These are phyloP conservation scores for Coemansia sp. DNA, from an alignment of 192 early-diverging fungal species.

Conservation along the genomic window DNA sequence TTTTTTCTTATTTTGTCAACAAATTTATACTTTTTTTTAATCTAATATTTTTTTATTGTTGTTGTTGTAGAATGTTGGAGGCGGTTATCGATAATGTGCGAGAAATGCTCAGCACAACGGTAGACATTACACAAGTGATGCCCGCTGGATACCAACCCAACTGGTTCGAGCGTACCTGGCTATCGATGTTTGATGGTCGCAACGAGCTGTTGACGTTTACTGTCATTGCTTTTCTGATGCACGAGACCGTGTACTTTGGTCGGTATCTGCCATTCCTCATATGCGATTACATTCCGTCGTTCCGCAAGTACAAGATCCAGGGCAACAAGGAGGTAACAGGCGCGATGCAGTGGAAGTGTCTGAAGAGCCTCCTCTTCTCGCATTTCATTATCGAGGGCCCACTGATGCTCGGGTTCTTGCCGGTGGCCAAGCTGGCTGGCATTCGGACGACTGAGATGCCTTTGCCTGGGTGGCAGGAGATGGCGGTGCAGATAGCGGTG, in stretches of 20 bases:
- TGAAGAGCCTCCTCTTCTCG: conserved; percentile 69
- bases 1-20: conserved; percentile 10
- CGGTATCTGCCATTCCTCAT: conserved; percentile 86
- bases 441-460: conserved; percentile 84
- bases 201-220: conserved; percentile 74
- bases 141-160: conserved; percentile 43
- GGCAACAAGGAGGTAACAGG: conserved; percentile 64
- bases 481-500: conserved; percentile 66
- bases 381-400: conserved; percentile 87
- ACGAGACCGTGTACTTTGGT: conserved; percentile 93
- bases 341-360: conserved; percentile 73
- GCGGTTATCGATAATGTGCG: conserved; percentile 27
- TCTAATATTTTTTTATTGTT: background rate
- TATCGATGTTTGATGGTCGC: conserved; percentile 66
- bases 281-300: conserved; percentile 82
- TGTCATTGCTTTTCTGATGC: conserved; percentile 77
- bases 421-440: conserved; percentile 78
- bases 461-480: conserved; percentile 75
- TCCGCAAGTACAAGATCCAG: conserved; percentile 93
- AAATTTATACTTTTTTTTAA: background rate
- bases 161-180: conserved; percentile 66
- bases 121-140: conserved; percentile 30
- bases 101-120: conserved; percentile 41
- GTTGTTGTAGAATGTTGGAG: conserved; percentile 9
- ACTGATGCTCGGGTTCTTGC: conserved; percentile 88